Base-by-base conservation (phyloP, 768 basidiomycete genomes). In the Melanogaster broomeanus region DNA sequence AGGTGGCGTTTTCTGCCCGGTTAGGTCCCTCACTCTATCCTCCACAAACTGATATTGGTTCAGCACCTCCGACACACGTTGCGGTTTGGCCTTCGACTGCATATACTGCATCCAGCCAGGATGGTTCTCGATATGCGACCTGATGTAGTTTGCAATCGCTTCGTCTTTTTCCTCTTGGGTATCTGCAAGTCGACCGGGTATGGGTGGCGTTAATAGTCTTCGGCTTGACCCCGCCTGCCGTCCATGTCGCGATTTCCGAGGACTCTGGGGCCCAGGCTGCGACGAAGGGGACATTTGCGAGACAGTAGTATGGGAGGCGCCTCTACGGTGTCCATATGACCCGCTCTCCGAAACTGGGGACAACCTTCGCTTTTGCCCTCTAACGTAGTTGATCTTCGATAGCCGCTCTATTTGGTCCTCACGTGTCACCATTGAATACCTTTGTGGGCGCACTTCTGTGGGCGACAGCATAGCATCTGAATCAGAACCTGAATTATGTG, bases 31-130 rank as follows among this genome's bases (percentile, higher is more conserved):
- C 27, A 80, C 64, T 64, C 78, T 73, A 28, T 73, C 62, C 54
- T 82, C 75, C 37, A 87, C 74, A 59, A 83, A 78, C 15, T 61
- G 61, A 54, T 82, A 88, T 58, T 80, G 78, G 34, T 70, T 68
- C 49, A 82, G 48, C 28, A 80, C 64, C 37, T 74, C 76, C 9
- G 69, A 65, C 10, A 75, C 70, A 11, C 72, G 69, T 31, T 72
- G 73, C n/a, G 67, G 72, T 33, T 53, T 66, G 9, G 70, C 75
- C 48, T 71, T 74, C 6, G 72, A 71, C 50, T 70, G 64, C 63
- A 78, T 82, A 58, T 78, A 84, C 10, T 70, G 69, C 9, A 54
- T 49, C 74, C 78, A 84, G 21, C 61, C 70, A 2, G 66, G 58
- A 50, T 84, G 77, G 27, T 75, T 65, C 52, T 74, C 71, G 12